Base-by-base conservation (phyloP, 1,139 yeast genomes). In the Saccharomyces hybrid region DNA sequence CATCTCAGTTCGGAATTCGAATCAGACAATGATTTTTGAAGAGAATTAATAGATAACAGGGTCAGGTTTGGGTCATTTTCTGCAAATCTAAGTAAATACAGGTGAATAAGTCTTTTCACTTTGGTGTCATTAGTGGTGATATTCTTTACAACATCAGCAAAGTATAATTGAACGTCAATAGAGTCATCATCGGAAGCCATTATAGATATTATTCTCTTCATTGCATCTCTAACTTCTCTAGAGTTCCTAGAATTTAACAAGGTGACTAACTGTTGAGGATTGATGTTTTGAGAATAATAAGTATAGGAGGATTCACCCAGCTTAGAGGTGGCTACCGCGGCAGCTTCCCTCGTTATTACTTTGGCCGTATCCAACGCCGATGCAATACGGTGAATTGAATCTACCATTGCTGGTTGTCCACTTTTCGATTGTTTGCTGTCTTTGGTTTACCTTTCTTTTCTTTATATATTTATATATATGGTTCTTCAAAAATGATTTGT, bases 31-130 rank as follows among this genome's bases (percentile, higher is more conserved):
- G 88, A 78, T 68, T 88, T 89, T 69, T 95, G 99, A 50, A 95
- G 87, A 0, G 97, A 88, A 70, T 95, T 95, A 62, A 95, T 87
- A 0, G 97, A 84, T 51, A 95, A 75, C 32, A 95, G 76, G 0
- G 98, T 95, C 16, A 89, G 78, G 68, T 91, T 96, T 4, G 95
- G 97, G 62, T 89, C 93, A 51, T 78, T 74, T 59, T 88, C 96
- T 13, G 97, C 95, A 69, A 83, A 91, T 53, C 88, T 78, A 31
- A 84, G 74, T 52, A 93, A 73, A 63, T 89, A 90, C 0, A 86
- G 77, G 70, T 89, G 83, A 4, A 93, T 97, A 67, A 93, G 76
- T 62, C 85, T 83, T 58, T 88, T 81, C 47, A 89, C 80, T 61
- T 84, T 86, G 34, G 82, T 67, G 62, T 84, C 88, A 11, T 81